Evolutionary conservation across 1,284 basidiomycete genomes (phyloP), one percentile per base, ranked within the genome.

Genomic region (Testicularia cyperi): DNA sequence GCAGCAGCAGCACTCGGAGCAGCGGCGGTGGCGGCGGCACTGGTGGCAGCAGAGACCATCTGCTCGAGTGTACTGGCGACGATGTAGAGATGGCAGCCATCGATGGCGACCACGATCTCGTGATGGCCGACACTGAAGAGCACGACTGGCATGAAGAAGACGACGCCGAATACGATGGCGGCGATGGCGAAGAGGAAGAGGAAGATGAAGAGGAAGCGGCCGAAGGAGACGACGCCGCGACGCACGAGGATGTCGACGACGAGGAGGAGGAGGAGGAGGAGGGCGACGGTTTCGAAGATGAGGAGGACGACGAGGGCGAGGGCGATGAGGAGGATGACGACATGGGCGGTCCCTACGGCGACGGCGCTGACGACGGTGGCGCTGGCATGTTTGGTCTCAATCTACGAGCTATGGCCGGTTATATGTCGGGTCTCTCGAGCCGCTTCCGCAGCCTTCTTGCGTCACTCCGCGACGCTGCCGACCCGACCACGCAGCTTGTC

Each of bases 401-500:
- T 38, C 37, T 76, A 16, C 63, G 61, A 21, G 63, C 70, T 24
- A 68, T 75, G 53, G 58, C 70, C 9, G 67, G 70, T 29, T 72
- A 68, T 55, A 57, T 75, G 54, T 54, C 62, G 4, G 73, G 72
- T 27, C 47, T 65, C 18, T 53, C 58, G 6, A 43, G 41, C 20
- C 53, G 66, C 9, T 73, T 73, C 47, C 67, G 66, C 24, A 38
- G 34, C 13, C 55, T 74, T 9, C 63, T 75, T 18, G 30, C 57
- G 5, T 62, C 65, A 5, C 46, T 77, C 28, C 65, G 65, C 26
- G 44, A 52, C 34, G 42, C 62, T 16, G 32, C 52, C 14, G 65
- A 77, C 86, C 88, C 56, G 0, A 88, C 86, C 20, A 85, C 90
- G 34, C 84, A 96, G 38, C 80, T 92, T 38, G 61, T 72, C 5